Evolutionary conservation across 768 basidiomycete genomes (phyloP).

Genomic region (Suillus subluteus): DNA sequence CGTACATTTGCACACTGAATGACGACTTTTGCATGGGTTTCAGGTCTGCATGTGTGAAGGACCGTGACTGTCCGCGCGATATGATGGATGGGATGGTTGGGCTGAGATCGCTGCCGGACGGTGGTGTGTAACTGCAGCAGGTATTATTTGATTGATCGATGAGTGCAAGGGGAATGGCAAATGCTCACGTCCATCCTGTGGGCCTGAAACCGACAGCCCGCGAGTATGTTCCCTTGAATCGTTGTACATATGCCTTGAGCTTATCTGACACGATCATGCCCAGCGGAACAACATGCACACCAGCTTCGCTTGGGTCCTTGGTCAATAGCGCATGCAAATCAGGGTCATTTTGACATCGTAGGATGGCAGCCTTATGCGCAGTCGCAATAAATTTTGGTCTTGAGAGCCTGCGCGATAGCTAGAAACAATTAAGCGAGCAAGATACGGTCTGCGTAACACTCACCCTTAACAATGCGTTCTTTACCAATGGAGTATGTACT

Average conservation of each 20-base stretch:
- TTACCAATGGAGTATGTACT: slow-evolving; percentile 98
- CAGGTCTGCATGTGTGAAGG: slow-evolving; percentile 73
- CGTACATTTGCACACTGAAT: slow-evolving; percentile 69
- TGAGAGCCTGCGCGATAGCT: slow-evolving; percentile 86
- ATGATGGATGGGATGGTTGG: slow-evolving; percentile 75
- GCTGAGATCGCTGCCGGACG: slow-evolving; percentile 61
- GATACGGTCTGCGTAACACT: slow-evolving; percentile 2
- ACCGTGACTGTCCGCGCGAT: slow-evolving; percentile 60
- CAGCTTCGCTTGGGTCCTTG: slow-evolving; percentile 70
- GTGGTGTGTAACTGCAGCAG: slow-evolving; percentile 59
- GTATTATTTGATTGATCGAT: not conserved
- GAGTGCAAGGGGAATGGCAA: slow-evolving; percentile 5
- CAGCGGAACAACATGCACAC: slow-evolving; percentile 87
- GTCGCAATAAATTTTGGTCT: slow-evolving; percentile 91
- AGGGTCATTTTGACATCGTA: slow-evolving; percentile 83
- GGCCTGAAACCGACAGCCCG: slow-evolving; percentile 85
- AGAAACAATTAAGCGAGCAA: not conserved
- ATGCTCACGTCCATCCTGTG: slow-evolving; percentile 93
- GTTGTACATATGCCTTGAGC: slow-evolving; percentile 75
- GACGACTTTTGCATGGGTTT: slow-evolving; percentile 74
- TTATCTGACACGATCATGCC: slow-evolving; percentile 74
- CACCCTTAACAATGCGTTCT: slow-evolving; percentile 96
- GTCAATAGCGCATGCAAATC: slow-evolving; percentile 83
- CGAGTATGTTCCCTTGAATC: slow-evolving; percentile 71
- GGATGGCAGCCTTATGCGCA: slow-evolving; percentile 75